These are phyloP conservation scores for Arabidopsis lyrata DNA, from an alignment of 441 rosid genomes.

Conservation along the genomic window DNA sequence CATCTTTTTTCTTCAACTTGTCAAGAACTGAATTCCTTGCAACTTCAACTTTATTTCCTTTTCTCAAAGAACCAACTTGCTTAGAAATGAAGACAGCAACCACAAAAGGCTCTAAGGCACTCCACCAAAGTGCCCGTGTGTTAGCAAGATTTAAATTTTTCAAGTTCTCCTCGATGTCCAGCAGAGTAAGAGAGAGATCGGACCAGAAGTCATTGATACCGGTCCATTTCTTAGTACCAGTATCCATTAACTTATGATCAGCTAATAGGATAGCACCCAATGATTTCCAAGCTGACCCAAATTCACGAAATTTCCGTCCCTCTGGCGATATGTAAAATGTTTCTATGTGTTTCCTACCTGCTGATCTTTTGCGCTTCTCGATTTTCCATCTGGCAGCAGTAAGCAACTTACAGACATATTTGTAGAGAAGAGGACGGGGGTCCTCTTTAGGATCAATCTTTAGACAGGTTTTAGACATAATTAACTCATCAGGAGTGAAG, in stretches of 20 bases:
- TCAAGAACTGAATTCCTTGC: slow-evolving; percentile 50
- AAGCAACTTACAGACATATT: slow-evolving; percentile 59
- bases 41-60: slow-evolving; percentile 73
- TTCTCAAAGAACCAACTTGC: slow-evolving; percentile 81
- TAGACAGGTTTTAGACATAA: slow-evolving; percentile 44
- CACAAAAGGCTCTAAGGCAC: slow-evolving; percentile 88
- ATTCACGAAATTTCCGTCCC: slow-evolving; percentile 73
- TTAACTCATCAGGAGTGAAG: slow-evolving; percentile 46
- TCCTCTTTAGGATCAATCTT: slow-evolving; percentile 60
- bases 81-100: slow-evolving; percentile 69
- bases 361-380: slow-evolving; percentile 63
- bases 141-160: slow-evolving; percentile 49
- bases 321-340: slow-evolving; percentile 70
- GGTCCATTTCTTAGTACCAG: slow-evolving; percentile 67
- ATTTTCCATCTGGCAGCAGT: slow-evolving; percentile 71
- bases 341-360: slow-evolving; percentile 63
- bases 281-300: slow-evolving; percentile 80
- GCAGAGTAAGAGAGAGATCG: slow-evolving; percentile 63
- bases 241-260: slow-evolving; percentile 53
- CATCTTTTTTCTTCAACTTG: slow-evolving; percentile 40
- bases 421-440: slow-evolving; percentile 78
- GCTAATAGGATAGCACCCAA: slow-evolving; percentile 63
- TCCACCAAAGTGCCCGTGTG: slow-evolving; percentile 72
- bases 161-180: slow-evolving; percentile 63
- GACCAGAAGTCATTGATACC: slow-evolving; percentile 73